Evolutionary conservation across 2,329 filamentous ascomycete species (phyloP).

Genomic region (Sporothrix luriei): DNA sequence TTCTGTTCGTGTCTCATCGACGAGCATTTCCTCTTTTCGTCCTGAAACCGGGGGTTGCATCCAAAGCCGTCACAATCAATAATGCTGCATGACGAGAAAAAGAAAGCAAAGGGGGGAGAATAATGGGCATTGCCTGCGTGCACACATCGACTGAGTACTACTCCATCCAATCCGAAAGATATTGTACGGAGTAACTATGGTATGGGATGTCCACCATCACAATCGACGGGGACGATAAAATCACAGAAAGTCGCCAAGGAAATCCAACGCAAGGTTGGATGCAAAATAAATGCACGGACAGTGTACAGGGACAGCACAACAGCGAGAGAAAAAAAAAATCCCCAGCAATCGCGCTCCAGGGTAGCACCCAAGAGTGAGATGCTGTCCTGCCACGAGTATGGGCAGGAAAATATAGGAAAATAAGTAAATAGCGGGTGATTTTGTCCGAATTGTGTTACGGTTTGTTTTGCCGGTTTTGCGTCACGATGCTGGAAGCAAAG

Average conservation of each 20-base stretch:
- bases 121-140: neutral
- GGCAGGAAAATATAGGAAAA: neutral
- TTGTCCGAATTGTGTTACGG: neutral
- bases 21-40: neutral
- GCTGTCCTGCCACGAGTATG: neutral
- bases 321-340: neutral
- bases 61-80: neutral
- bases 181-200: neutral
- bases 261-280: neutral
- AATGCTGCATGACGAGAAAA: constrained; percentile 11
- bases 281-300: neutral
- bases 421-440: neutral
- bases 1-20: neutral
- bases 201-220: too few species aligned
- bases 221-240: neutral
- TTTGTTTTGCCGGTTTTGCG: neutral
- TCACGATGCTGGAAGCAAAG: neutral
- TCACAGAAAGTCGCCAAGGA: neutral
- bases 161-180: neutral
- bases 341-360: neutral
- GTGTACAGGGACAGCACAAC: neutral
- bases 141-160: neutral
- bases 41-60: constrained; percentile 1
- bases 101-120: neutral
- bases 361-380: neutral